phyloP scores from a whole-genome alignment of 441 rosid species.

The Corymbia citriodora region DNA sequence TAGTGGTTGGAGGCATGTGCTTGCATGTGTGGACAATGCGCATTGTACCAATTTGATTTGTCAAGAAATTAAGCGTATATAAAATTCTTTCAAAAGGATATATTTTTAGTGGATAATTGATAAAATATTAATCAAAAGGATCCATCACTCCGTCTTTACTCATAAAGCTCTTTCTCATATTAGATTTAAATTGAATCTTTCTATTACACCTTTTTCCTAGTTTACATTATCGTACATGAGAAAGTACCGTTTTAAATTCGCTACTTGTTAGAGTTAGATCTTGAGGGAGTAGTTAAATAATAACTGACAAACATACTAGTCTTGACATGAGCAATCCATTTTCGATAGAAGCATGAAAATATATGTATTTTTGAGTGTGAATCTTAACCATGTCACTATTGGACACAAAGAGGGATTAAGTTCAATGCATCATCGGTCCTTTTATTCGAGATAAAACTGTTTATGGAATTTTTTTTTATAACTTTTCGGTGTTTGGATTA shows the following conservation, averaged over 20 bases:
- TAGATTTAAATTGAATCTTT: neutral
- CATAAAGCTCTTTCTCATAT: neutral
- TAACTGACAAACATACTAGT: neutral
- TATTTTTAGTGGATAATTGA: neutral
- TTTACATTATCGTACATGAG: neutral
- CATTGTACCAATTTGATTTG: neutral
- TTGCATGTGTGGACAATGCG: neutral
- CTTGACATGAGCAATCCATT: neutral
- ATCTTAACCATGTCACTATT: neutral
- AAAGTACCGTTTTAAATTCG: neutral
- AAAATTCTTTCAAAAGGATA: neutral
- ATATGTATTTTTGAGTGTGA: neutral
- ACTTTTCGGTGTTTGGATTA: neutral
- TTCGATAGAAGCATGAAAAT: neutral
- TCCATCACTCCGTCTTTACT: neutral
- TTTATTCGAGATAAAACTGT: neutral
- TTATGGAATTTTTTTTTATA: neutral
- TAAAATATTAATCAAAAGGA: neutral
- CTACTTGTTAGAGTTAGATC: neutral
- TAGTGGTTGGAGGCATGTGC: neutral
- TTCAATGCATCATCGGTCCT: neutral
- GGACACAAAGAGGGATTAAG: neutral
- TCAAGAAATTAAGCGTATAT: neutral
- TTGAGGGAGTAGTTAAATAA: neutral
- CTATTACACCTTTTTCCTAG: neutral